Evolutionary conservation across 192 early-diverging fungal genomes (phyloP).

Genomic region (Umbelopsis vinacea): DNA sequence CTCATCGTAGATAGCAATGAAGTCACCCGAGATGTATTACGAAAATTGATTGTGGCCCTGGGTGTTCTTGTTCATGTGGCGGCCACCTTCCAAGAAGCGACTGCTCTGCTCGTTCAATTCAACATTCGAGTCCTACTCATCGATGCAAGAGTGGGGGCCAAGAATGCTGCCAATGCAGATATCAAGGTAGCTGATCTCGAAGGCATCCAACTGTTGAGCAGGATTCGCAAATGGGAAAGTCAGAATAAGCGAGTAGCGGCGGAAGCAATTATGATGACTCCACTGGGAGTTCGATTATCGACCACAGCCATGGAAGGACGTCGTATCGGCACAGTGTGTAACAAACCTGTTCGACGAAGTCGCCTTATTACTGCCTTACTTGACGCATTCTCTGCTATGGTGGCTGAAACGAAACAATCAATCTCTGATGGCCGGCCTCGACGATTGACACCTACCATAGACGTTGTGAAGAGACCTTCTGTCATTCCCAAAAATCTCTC

Average conservation of each 20-base stretch:
- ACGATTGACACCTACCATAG: neutral
- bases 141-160: neutral
- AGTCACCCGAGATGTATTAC: slow-evolving; percentile 48
- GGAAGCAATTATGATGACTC: slow-evolving; percentile 6
- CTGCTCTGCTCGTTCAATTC: slow-evolving; percentile 7
- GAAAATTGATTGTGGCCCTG: slow-evolving; percentile 37
- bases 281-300: neutral
- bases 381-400: neutral
- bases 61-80: slow-evolving; percentile 42
- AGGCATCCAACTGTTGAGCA: neutral
- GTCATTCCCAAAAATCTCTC: slow-evolving; percentile 16
- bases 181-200: neutral
- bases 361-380: neutral
- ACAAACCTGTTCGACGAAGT: slow-evolving; percentile 4
- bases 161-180: neutral
- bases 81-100: slow-evolving; percentile 46
- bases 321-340: slow-evolving; percentile 14
- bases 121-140: slow-evolving; percentile 20
- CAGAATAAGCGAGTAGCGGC: neutral
- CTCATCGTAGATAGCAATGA: slow-evolving; percentile 50
- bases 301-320: neutral
- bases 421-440: neutral
- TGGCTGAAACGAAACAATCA: neutral
- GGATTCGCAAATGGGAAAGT: neutral
- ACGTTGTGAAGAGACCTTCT: neutral